Conservation (phyloP, 768 basidiomycete species). For the Tulasnella sp. region DNA sequence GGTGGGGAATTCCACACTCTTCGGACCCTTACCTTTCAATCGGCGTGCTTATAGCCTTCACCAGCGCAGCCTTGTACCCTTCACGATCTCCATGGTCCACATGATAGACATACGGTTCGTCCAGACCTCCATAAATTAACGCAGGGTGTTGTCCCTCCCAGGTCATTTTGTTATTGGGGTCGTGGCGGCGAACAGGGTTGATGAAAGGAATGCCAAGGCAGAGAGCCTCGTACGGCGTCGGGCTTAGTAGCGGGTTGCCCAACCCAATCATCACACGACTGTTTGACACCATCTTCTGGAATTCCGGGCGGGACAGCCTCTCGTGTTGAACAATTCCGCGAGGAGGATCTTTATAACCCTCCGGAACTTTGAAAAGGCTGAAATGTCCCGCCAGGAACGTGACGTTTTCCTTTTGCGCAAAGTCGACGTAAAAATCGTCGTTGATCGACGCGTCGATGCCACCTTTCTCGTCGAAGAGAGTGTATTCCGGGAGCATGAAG, state of each 20-base stretch:
- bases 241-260: slow-evolving; percentile 15
- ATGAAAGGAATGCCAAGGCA: slow-evolving; percentile 29
- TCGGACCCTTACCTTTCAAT: slow-evolving; percentile 22
- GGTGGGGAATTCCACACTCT: neutral
- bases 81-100: slow-evolving; percentile 24
- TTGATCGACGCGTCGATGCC: neutral
- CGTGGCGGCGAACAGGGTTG: slow-evolving; percentile 26
- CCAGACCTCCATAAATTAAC: slow-evolving; percentile 18
- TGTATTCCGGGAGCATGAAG: slow-evolving; percentile 1
- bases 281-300: slow-evolving; percentile 8
- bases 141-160: slow-evolving; percentile 29
- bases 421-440: neutral
- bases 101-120: slow-evolving; percentile 28
- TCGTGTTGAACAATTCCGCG: neutral
- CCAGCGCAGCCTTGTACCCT: slow-evolving; percentile 21
- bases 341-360: neutral
- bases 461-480: neutral
- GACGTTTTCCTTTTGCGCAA: neutral
- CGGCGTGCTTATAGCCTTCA: slow-evolving; percentile 22
- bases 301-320: neutral
- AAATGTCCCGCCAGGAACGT: neutral
- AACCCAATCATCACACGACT: slow-evolving; percentile 20
- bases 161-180: slow-evolving; percentile 24
- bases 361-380: neutral
- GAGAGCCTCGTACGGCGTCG: slow-evolving; percentile 23